Evolutionary conservation across 139 green algal species (phyloP).

Genomic region (Gonium pectorale): DNA sequence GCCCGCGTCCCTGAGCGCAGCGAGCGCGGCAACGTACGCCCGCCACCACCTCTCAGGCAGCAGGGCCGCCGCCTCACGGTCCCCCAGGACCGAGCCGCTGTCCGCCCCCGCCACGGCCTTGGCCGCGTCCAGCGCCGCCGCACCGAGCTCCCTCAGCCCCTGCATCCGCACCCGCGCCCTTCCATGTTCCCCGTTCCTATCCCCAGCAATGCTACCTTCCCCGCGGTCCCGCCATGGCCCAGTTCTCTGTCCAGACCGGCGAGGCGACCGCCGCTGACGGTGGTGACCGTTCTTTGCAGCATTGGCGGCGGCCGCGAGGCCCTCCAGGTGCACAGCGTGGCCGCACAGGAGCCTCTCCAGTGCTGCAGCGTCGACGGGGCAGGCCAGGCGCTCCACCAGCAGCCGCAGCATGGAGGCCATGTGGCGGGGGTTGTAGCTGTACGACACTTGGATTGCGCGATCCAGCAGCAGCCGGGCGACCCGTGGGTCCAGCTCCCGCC

Average conservation of each 20-base stretch:
- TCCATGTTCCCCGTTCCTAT: background rate
- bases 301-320: background rate
- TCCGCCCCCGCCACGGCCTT: background rate
- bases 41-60: conserved; percentile 18
- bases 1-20: too few relatives aligned
- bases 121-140: conserved; percentile 1
- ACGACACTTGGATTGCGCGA: background rate
- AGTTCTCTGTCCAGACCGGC: too few relatives aligned
- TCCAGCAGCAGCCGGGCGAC: background rate
- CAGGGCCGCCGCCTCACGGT: conserved; percentile 3
- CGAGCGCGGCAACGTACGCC: conserved; percentile 12
- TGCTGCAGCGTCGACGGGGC: background rate
- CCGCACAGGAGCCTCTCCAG: background rate
- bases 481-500: background rate
- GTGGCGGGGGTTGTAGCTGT: conserved; percentile 4
- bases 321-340: conserved; percentile 8
- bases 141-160: background rate
- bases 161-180: too few relatives aligned
- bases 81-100: background rate
- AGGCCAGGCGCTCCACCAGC: conserved; percentile 7
- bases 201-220: background rate
- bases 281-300: background rate
- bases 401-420: conserved; percentile 8
- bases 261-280: background rate
- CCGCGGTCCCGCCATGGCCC: background rate